Base-by-base conservation (phyloP, 164 flowering plant genomes). In the Piper betle region DNA sequence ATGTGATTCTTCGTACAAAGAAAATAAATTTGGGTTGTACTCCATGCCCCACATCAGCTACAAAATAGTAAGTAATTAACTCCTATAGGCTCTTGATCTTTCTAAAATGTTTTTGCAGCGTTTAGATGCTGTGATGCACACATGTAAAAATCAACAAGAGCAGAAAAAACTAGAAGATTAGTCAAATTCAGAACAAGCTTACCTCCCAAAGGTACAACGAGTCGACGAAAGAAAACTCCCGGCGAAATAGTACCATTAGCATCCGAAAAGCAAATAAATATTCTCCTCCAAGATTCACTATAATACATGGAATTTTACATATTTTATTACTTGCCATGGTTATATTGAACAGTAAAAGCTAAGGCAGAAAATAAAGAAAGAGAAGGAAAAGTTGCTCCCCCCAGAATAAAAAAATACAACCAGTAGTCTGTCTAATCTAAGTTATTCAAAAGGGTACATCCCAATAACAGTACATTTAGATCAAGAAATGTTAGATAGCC, bases 31-130 rank as follows among this genome's bases (percentile, higher is more conserved):
- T 50, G 97, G 97, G 62, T 88, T 84, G 84, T 91, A 91, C 64
- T 91, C 97, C 96, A 91, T 88, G 43, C 90, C 94, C 96, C 96
- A 88, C 87, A 88, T 91, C 71, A 91, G 73, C 97, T 91, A 82
- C 68, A 80, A 77, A 38, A 58, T 71, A 73, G 42, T 65, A 61
- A 46, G 58, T 57, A 65, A 19, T 16, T 48, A n/a, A 52, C 13
- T 37, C 10, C 52, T 37, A 25, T 1, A 16, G 55, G 12, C 41
- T 55, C 37, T 16, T 17, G 11, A 39, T 12, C 50, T 10, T 46
- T 5, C 12, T 46, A 46, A 2, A 46, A 46, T 2, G 12, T 10
- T 46, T 15, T 15, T 15, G 10, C 15, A 9, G 12, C 50, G 1
- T 5, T 10, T 10, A 42, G 11, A 42, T 42, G 11, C 46, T 42